These are phyloP conservation scores for Suhomyces terraborum DNA, from an alignment of 1,139 yeast genomes.

Conservation along the genomic window DNA sequence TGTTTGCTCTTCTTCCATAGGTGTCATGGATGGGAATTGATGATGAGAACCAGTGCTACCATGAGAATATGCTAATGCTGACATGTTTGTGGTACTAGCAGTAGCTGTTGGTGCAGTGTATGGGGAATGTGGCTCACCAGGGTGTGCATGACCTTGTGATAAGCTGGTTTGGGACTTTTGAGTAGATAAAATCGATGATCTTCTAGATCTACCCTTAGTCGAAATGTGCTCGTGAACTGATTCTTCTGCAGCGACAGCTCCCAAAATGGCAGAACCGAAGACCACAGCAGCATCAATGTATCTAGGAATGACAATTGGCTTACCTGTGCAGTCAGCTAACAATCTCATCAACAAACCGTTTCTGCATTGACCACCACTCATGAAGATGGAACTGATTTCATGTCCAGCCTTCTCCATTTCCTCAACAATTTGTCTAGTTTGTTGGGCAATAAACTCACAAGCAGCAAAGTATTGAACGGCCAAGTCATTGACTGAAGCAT, in stretches of 20 bases:
- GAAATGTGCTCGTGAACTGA: conserved; percentile 43
- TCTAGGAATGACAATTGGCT: conserved; percentile 90
- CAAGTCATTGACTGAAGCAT: conserved; percentile 75
- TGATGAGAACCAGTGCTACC: conserved; percentile 42
- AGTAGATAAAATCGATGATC: conserved; percentile 37
- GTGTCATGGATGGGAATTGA: conserved; percentile 59
- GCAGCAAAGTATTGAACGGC: conserved; percentile 90
- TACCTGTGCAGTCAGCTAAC: conserved; percentile 89
- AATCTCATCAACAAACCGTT: conserved; percentile 85
- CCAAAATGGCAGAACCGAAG: conserved; percentile 90
- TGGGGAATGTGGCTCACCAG: conserved; percentile 54
- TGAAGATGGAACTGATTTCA: conserved; percentile 68
- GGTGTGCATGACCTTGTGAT: conserved; percentile 13
- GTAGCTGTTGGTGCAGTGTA: conserved; percentile 77
- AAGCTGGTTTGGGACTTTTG: conserved; percentile 38
- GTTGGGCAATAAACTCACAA: conserved; percentile 96
- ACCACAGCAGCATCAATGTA: conserved; percentile 97
- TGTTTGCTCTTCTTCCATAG: conserved; percentile 47
- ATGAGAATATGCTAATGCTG: conserved; percentile 52
- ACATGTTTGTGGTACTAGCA: conserved; percentile 56
- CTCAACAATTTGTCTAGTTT: conserved; percentile 91
- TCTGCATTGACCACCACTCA: conserved; percentile 97
- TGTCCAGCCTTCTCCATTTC: conserved; percentile 83
- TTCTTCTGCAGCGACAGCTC: conserved; percentile 86
- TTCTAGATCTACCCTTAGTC: conserved; percentile 41